Conservation (phyloP, 331 rosid species). For the Spiraea crenata region DNA sequence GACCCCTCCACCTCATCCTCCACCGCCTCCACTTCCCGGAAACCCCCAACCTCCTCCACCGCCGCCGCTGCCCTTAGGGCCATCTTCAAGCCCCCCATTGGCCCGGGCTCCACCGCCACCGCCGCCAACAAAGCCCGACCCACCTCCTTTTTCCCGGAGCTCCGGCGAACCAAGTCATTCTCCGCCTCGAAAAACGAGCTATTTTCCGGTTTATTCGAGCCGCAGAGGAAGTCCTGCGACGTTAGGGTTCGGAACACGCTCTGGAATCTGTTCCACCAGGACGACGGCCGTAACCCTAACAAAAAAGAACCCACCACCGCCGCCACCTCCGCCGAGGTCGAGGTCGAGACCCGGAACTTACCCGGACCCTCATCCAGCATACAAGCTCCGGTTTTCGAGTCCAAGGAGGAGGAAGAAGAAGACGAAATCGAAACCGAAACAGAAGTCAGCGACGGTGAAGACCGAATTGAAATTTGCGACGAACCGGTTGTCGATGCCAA, state of each 20-base stretch:
- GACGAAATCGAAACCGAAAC: slow-evolving; percentile 32
- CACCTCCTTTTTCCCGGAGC: slow-evolving; percentile 74
- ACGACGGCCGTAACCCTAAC: slow-evolving; percentile 62
- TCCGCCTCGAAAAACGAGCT: slow-evolving; percentile 95
- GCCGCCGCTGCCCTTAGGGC: slow-evolving; percentile 95
- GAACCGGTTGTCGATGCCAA: slow-evolving; percentile 30
- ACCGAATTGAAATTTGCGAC: slow-evolving; percentile 38
- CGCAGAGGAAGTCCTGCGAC: slow-evolving; percentile 92
- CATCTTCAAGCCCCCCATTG: slow-evolving; percentile 59
- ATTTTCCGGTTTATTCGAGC: slow-evolving; percentile 79
- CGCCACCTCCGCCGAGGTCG: slow-evolving; percentile 26
- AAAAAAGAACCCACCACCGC: slow-evolving; percentile 42
- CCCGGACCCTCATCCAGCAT: slow-evolving; percentile 46
- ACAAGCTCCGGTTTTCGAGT: slow-evolving; percentile 55
- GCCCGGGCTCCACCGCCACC: slow-evolving; percentile 23
- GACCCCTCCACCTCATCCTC: slow-evolving; percentile 59
- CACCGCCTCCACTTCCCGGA: slow-evolving; percentile 59
- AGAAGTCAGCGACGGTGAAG: slow-evolving; percentile 5
- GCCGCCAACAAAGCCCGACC: slow-evolving; percentile 20
- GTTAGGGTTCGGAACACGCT: slow-evolving; percentile 83
- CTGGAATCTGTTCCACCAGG: slow-evolving; percentile 63
- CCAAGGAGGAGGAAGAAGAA: slow-evolving; percentile 44
- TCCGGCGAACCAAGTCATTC: slow-evolving; percentile 91
- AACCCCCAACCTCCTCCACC: slow-evolving; percentile 73
- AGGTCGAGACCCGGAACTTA: slow-evolving; percentile 40